Conservation (phyloP, 1,139 yeast genomes). For the Pichia sp. region DNA sequence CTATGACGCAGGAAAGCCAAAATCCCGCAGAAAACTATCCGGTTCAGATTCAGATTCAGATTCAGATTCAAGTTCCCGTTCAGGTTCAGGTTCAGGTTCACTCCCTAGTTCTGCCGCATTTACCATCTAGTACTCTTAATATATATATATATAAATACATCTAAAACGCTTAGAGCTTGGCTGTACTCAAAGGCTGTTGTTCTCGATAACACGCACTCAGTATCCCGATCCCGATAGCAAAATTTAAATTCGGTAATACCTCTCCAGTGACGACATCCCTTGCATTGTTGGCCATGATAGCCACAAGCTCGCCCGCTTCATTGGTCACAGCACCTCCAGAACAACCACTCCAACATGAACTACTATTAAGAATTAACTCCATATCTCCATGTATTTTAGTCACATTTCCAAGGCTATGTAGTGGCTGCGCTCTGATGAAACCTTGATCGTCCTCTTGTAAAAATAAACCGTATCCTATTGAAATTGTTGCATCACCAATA, state of each 20-base stretch:
- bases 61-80: too few relatives aligned
- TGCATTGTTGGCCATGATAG: slow-evolving; percentile 2
- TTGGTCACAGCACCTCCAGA: slow-evolving; percentile 5
- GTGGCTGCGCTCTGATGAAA: neutral
- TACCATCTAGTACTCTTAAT: too few relatives aligned
- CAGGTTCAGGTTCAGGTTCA: too few relatives aligned
- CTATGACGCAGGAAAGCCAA: too few relatives aligned
- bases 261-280: slow-evolving; percentile 1
- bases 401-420: slow-evolving; percentile 2
- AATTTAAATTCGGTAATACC: neutral
- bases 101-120: too few relatives aligned
- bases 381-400: neutral
- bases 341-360: slow-evolving; percentile 3
- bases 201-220: neutral
- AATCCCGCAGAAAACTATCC: too few relatives aligned
- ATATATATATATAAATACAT: too few relatives aligned
- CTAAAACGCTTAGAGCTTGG: too few relatives aligned
- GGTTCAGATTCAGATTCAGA: too few relatives aligned
- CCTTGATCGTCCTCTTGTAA: neutral
- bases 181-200: too few relatives aligned
- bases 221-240: neutral
- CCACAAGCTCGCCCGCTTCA: neutral
- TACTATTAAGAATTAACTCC: neutral
- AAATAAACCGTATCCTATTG: slow-evolving; percentile 4
- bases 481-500: neutral